phyloP scores from a whole-genome alignment of 257 asterid species.

The Lycium barbarum region DNA sequence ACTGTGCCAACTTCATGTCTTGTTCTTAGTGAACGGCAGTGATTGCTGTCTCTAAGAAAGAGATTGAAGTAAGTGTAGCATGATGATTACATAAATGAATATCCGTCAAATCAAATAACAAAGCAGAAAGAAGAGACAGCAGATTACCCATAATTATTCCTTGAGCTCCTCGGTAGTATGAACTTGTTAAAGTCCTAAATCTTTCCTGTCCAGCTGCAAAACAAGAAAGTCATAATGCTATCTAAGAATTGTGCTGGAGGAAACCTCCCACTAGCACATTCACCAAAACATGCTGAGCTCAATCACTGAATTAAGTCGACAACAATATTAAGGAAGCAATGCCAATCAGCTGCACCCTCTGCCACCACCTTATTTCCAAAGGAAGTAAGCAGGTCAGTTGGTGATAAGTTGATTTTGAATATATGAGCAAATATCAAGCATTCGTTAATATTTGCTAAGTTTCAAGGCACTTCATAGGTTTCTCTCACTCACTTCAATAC shows the following conservation, averaged over 20 bases:
- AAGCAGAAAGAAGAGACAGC: not conserved
- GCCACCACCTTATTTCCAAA: slow-evolving; percentile 23
- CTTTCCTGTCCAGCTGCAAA: slow-evolving; percentile 80
- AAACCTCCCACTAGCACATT: not conserved
- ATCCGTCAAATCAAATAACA: not conserved
- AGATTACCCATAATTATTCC: slow-evolving; percentile 69
- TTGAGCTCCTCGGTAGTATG: slow-evolving; percentile 81
- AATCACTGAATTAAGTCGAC: not conserved
- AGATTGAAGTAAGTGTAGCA: not conserved
- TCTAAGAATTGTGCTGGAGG: not conserved
- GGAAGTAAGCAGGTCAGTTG: not conserved
- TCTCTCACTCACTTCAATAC: not conserved
- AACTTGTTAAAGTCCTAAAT: slow-evolving; percentile 74
- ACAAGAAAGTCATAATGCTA: slow-evolving; percentile 21
- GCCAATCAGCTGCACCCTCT: not conserved
- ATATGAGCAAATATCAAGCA: not conserved
- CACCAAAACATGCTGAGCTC: slow-evolving; percentile 17
- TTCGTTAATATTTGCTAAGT: not conserved
- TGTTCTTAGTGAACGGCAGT: not conserved
- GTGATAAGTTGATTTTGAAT: not conserved
- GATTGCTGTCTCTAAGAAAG: not conserved
- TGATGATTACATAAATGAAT: not conserved
- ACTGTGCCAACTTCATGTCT: not conserved
- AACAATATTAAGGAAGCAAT: not conserved
- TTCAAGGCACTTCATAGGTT: not conserved